phyloP scores from a whole-genome alignment of 331 rosid genomes.

The Rosa hybrid region DNA sequence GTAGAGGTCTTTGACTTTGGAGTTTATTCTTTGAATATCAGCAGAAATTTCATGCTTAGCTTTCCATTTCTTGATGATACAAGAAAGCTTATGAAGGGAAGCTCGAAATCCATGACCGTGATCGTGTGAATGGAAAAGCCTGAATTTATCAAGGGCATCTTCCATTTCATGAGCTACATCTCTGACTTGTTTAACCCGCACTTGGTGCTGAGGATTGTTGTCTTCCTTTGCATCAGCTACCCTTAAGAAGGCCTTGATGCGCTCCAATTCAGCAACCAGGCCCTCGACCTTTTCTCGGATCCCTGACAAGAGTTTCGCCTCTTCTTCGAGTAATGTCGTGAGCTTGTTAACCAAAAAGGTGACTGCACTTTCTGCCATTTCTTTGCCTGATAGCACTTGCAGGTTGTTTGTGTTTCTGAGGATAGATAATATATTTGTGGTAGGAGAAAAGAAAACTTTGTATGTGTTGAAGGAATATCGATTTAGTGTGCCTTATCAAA shows the following conservation, averaged over 20 bases:
- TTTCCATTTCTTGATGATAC: conserved; percentile 38
- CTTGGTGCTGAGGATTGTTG: conserved; percentile 39
- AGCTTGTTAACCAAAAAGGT: conserved; percentile 39
- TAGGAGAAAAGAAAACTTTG: background rate
- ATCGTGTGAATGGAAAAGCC: conserved; percentile 29
- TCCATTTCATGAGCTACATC: conserved; percentile 51
- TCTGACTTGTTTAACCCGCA: conserved; percentile 55
- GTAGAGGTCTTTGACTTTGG: conserved; percentile 20
- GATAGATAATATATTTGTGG: background rate
- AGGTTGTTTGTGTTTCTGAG: background rate
- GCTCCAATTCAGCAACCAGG: conserved; percentile 39
- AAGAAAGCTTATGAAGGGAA: conserved; percentile 23
- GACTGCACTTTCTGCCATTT: conserved; percentile 33
- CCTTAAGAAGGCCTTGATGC: conserved; percentile 38
- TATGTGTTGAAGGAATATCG: background rate
- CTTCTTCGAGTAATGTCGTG: conserved; percentile 22
- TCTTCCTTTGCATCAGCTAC: conserved; percentile 48
- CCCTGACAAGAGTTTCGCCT: conserved; percentile 31
- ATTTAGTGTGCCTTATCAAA: no score
- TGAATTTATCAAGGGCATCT: conserved; percentile 55
- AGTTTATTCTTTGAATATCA: conserved; percentile 36
- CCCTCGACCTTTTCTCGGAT: conserved; percentile 28
- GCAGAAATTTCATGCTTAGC: conserved; percentile 34
- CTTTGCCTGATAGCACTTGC: background rate
- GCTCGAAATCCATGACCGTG: conserved; percentile 26